Evolutionary conservation across 495 filamentous ascomycete genomes (phyloP).

Genomic region (Podospora australis): DNA sequence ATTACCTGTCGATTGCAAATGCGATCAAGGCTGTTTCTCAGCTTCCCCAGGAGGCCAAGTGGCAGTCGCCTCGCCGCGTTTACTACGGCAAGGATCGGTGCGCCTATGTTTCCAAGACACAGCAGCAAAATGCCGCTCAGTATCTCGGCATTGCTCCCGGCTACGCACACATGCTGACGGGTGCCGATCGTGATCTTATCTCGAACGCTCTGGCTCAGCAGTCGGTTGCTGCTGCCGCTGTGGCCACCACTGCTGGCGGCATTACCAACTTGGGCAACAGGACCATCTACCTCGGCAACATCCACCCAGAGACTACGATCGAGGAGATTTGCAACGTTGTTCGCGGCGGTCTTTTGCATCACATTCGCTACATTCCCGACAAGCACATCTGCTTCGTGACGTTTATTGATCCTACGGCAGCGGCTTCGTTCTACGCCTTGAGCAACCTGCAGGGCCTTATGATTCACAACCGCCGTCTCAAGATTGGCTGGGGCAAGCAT

Average conservation of each 20-base stretch:
- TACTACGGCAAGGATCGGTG: slow-evolving; percentile 99
- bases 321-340: slow-evolving; percentile 99
- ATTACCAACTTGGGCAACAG: slow-evolving; percentile 96
- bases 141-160: slow-evolving; percentile 97
- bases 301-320: slow-evolving; percentile 96
- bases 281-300: slow-evolving; percentile 97
- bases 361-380: slow-evolving; percentile 98
- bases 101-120: slow-evolving; percentile 97
- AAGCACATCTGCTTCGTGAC: slow-evolving; percentile 99
- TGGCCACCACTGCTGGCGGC: slow-evolving; percentile 91
- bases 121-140: slow-evolving; percentile 98
- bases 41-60: slow-evolving; percentile 91
- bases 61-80: slow-evolving; percentile 89
- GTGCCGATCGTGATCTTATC: slow-evolving; percentile 90
- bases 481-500: slow-evolving; percentile 99
- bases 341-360: slow-evolving; percentile 85
- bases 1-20: slow-evolving; percentile 95
- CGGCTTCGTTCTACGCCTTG: slow-evolving; percentile 94
- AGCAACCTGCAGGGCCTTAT: slow-evolving; percentile 96
- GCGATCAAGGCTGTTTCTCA: slow-evolving; percentile 98
- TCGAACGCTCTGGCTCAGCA: slow-evolving; percentile 94
- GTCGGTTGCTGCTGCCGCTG: slow-evolving; percentile 92
- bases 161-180: slow-evolving; percentile 92
- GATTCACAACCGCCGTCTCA: slow-evolving; percentile 96
- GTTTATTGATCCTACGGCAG: slow-evolving; percentile 97